These are phyloP conservation scores for Irpex rosettiformis DNA, from an alignment of 1,284 basidiomycete species.

Conservation along the genomic window DNA sequence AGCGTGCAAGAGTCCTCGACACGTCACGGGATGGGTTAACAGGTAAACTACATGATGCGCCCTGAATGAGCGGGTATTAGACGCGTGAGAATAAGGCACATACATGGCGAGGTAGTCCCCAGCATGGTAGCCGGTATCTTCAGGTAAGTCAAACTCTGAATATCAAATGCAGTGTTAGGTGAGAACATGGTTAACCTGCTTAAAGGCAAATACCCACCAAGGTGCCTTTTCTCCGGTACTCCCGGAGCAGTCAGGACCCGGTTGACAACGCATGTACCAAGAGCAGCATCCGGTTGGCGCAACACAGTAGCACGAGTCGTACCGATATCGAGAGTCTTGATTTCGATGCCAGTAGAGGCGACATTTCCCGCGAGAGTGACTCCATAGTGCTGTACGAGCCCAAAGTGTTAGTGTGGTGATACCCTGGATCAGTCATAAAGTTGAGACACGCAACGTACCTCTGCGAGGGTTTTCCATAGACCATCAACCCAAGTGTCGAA, in stretches of 20 bases:
- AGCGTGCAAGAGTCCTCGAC: slow-evolving; percentile 36
- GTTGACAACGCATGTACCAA: slow-evolving; percentile 40
- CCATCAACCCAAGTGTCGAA: slow-evolving; percentile 45
- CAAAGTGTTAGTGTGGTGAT: neutral
- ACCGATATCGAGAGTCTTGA: slow-evolving; percentile 34
- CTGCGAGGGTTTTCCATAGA: slow-evolving; percentile 37
- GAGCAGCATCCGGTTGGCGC: slow-evolving; percentile 37
- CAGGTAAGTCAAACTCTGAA: slow-evolving; percentile 39
- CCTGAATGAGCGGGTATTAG: no score
- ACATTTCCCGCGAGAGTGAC: slow-evolving; percentile 15
- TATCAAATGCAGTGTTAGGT: neutral
- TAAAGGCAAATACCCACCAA: slow-evolving; percentile 26
- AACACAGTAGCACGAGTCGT: slow-evolving; percentile 35
- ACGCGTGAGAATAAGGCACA: no score
- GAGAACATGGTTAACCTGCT: neutral
- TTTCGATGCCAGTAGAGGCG: slow-evolving; percentile 17
- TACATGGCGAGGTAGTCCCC: slow-evolving; percentile 50
- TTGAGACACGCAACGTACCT: slow-evolving; percentile 22
- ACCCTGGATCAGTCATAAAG: neutral
- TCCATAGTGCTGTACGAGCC: slow-evolving; percentile 27
- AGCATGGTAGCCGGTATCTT: slow-evolving; percentile 34
- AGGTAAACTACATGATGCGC: slow-evolving; percentile 33
- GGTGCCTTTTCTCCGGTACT: slow-evolving; percentile 40
- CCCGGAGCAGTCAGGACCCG: slow-evolving; percentile 38
- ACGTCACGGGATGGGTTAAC: slow-evolving; percentile 40